These are phyloP conservation scores for Gaeumannomyces tritici DNA, from an alignment of 2,329 filamentous ascomycete species.

Conservation along the genomic window DNA sequence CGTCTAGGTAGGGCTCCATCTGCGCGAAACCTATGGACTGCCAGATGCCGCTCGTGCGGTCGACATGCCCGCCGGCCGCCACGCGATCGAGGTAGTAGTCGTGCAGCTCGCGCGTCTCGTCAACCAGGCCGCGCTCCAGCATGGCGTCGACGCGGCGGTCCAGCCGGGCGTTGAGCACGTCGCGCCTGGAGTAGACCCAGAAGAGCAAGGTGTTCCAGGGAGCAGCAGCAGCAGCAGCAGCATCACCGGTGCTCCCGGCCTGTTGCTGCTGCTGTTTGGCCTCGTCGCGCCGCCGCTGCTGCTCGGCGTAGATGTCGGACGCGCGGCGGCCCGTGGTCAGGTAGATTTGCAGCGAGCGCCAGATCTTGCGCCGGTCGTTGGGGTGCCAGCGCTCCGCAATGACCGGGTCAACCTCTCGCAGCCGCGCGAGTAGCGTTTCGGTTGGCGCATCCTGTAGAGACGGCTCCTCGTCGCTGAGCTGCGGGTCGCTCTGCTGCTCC, in stretches of 20 bases:
- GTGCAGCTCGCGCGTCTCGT: slow-evolving; percentile 38
- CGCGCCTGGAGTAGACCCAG: slow-evolving; percentile 73
- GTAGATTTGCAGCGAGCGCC: slow-evolving; percentile 81
- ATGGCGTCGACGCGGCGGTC: slow-evolving; percentile 76
- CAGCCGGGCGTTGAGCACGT: slow-evolving; percentile 59
- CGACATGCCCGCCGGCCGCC: slow-evolving; percentile 38
- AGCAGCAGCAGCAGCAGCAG: not conserved
- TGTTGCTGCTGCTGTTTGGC: slow-evolving; percentile 6
- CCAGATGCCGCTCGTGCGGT: slow-evolving; percentile 82
- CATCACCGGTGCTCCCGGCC: no score
- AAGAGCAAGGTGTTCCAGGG: slow-evolving; percentile 59
- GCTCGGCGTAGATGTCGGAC: slow-evolving; percentile 79
- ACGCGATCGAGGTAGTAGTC: slow-evolving; percentile 20
- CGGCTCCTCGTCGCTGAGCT: slow-evolving; percentile 1
- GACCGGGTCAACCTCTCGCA: slow-evolving; percentile 72
- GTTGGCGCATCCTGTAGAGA: slow-evolving; percentile 66
- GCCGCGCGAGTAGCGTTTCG: slow-evolving; percentile 59
- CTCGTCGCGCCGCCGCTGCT: slow-evolving; percentile 25
- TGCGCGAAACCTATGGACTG: slow-evolving; percentile 96
- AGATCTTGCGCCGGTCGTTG: slow-evolving; percentile 83
- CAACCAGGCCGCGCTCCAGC: slow-evolving; percentile 47
- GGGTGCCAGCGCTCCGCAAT: slow-evolving; percentile 95
- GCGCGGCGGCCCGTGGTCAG: slow-evolving; percentile 72
- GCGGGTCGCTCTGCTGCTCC: not conserved
- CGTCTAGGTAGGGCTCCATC: slow-evolving; percentile 59